Evolutionary conservation across 2,329 filamentous ascomycete genomes (phyloP), one percentile per base, ranked within the genome.

Genomic region (Neoscytalidium dimidiatum): DNA sequence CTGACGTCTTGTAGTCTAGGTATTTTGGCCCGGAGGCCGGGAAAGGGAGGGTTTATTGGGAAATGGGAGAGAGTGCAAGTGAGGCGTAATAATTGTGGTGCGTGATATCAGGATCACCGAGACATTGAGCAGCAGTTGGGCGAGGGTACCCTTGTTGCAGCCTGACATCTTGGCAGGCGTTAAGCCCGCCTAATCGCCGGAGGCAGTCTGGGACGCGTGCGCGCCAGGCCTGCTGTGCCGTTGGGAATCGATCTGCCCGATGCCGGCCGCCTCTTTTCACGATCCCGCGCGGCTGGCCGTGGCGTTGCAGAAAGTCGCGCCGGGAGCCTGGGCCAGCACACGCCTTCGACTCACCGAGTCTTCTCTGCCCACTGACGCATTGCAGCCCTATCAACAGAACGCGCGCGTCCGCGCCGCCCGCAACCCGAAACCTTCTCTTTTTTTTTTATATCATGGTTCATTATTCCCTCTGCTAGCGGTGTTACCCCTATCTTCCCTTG

Each of bases 331-430:
- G 49, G 53, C 53, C 53, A 41, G 51, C 52, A 13, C 33, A 41
- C 26, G 53, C 19, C 33, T 17, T 31, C 23, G 23, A 23, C 53
- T 58, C 53, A 58, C 53, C 53, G 53, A 56, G 31, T 56, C n/a
- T 56, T n/a, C n/a, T n/a, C n/a, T 56, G 31, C 51, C 51, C 51
- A 57, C 52, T 57, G 52, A 41, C 52, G 52, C 52, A 44, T 58
- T 58, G 53, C 35, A 58, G 53, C 53, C 53, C 53, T 58, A 58
- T 31, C 35, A 44, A 58, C 38, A 29, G 23, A 44, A 44, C 35
- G 53, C 53, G 53, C 53, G 26, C 17, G 35, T 29, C 51, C 31
- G 31, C 51, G 11, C n/a, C 31, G 35, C 33, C 51, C 11, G 33
- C 51, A 11, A 51, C 48, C 48, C 48, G 48, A 51, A 51, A 51